Conservation (phyloP, 2,329 filamentous ascomycete species). For the Seiridium unicorne region DNA sequence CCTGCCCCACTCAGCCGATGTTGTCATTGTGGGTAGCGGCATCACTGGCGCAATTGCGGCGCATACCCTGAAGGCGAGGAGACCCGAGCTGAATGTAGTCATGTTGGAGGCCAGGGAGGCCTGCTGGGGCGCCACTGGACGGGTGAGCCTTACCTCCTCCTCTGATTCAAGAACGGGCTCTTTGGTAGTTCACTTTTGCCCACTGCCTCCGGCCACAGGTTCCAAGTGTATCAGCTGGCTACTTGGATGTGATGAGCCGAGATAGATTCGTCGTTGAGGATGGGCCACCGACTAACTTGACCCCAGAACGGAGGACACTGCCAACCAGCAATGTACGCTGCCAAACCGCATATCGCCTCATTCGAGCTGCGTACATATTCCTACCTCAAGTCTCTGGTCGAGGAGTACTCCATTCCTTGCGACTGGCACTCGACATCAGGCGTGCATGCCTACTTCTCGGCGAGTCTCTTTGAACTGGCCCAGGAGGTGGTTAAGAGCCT, state of each 20-base stretch:
- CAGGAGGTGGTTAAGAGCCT: slow-evolving; percentile 50
- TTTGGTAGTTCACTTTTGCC: too few species aligned
- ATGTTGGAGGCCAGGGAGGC: slow-evolving; percentile 78
- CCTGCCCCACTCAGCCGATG: slow-evolving; percentile 62
- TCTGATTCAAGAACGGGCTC: background rate
- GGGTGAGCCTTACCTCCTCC: slow-evolving; percentile 47
- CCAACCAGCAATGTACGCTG: slow-evolving; percentile 66
- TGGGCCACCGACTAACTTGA: slow-evolving; percentile 5
- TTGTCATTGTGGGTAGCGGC: slow-evolving; percentile 72
- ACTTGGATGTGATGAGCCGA: too few species aligned
- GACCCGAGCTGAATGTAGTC: slow-evolving; percentile 53
- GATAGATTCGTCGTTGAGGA: too few species aligned
- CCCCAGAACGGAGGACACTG: slow-evolving; percentile 69
- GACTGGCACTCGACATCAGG: slow-evolving; percentile 66
- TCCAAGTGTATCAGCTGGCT: too few species aligned
- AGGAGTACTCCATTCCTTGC: slow-evolving; percentile 59
- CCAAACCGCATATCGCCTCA: slow-evolving; percentile 57
- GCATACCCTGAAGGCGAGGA: slow-evolving; percentile 53
- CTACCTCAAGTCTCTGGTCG: slow-evolving; percentile 57
- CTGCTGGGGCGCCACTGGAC: slow-evolving; percentile 81
- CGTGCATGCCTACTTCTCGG: slow-evolving; percentile 62
- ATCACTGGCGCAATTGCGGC: slow-evolving; percentile 75
- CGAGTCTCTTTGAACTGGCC: slow-evolving; percentile 52
- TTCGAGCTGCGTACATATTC: slow-evolving; percentile 73
- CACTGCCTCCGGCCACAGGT: too few species aligned